Evolutionary conservation across 441 rosid genomes (phyloP), one percentile per base, ranked within the genome.

Genomic region (Capsella rubella): DNA sequence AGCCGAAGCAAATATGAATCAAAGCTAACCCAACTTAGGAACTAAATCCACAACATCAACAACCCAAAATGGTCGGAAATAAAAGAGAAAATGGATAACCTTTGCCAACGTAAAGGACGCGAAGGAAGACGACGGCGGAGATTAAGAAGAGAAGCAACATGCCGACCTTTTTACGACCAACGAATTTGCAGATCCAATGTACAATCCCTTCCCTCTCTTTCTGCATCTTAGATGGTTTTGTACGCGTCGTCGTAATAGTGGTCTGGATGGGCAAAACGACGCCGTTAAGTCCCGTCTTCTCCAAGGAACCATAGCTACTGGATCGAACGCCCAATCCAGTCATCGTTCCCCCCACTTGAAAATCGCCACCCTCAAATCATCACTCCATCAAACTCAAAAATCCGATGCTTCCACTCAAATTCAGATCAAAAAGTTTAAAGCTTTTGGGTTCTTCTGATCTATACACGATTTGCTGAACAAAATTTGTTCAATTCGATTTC

Each of bases 291-390:
- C 84, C 82, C 74, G 82, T 83, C 81, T 87, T 90, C 75, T 90
- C 97, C 90, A 92, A 85, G 71, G 95, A 90, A 60, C 97, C 97
- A 84, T 88, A 89, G 84, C 99, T 95, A 72, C 96, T 84, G 68
- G 97, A 88, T 57, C 97, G 96, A 77, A 92, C 87, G 59, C 98
- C 98, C 87, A 91, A 80, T 75, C 95, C 95, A 75, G 80, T 91
- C 96, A 91, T 93, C 81, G 72, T 77, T 79, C 75, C 80, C 73
- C 63, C 69, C 14, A 4, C 5, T 21, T 21, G 25, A 21, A 21
- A 21, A 21, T 21, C 3, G 6, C 75, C 69, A 69, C 71, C 69
- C 67, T 64, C 14, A 35, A 55, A 66, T 68, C 53, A 63, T 46
- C 77, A 72, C 80, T 72, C 76, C 86, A 78, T 82, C 77, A 81